These are phyloP conservation scores for Aspergillus brunneoviolaceus DNA, from an alignment of 2,329 filamentous ascomycete genomes.

Conservation along the genomic window DNA sequence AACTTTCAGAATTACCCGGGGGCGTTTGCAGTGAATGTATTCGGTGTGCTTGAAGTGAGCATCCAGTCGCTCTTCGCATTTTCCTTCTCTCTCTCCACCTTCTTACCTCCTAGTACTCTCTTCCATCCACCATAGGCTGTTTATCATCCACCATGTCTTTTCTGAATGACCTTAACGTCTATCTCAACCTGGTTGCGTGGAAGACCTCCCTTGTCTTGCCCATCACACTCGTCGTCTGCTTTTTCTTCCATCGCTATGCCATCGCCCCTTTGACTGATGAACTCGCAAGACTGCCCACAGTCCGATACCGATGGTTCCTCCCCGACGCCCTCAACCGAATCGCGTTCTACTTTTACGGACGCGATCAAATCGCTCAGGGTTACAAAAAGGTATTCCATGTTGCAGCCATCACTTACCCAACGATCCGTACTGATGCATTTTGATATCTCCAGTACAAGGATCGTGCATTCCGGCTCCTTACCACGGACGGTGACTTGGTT, in stretches of 20 bases:
- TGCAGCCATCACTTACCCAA: not conserved
- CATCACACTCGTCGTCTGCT: not conserved
- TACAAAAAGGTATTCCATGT: slow-evolving; percentile 24
- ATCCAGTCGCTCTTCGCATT: no score
- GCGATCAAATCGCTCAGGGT: slow-evolving; percentile 25
- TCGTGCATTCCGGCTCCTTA: slow-evolving; percentile 28
- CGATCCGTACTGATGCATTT: not conserved
- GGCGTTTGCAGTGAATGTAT: not conserved
- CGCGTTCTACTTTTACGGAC: slow-evolving; percentile 25
- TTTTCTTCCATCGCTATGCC: not conserved
- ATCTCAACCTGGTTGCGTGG: no score
- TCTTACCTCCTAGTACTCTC: no score
- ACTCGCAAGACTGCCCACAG: slow-evolving; percentile 17
- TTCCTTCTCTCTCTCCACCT: no score
- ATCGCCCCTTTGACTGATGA: not conserved
- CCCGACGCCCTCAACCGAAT: slow-evolving; percentile 28
- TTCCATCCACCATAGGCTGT: no score
- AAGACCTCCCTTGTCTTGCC: not conserved
- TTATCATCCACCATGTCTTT: no score
- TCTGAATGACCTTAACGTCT: no score
- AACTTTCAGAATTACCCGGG: not conserved
- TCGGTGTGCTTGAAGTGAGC: not conserved
- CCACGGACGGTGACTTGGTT: slow-evolving; percentile 30
- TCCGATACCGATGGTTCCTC: slow-evolving; percentile 21
- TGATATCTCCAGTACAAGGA: slow-evolving; percentile 24